A percentile compares a stretch with the other conserved stretches of the same genome.
Conservation (phyloP, 805 yeast species). For the Millerozyma miso region DNA sequence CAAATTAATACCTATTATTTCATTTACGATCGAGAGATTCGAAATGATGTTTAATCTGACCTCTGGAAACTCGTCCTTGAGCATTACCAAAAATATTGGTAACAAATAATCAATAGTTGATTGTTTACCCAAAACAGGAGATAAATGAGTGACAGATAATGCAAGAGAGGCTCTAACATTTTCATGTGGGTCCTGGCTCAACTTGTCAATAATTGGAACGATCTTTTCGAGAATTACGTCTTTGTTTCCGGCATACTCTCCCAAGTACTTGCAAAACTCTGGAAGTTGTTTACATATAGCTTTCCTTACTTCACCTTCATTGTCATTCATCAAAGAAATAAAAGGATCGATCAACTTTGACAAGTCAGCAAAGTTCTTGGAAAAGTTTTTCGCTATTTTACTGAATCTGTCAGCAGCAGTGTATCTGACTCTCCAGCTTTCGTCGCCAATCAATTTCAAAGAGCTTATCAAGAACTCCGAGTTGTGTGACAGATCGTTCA, state of each 20-base stretch:
- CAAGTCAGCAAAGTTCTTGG: slow-evolving; percentile 51
- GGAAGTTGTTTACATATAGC: slow-evolving; percentile 92
- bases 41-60: slow-evolving; percentile 93
- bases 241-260: slow-evolving; percentile 28
- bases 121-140: slow-evolving; percentile 82
- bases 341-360: slow-evolving; percentile 66
- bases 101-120: slow-evolving; percentile 75
- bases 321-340: slow-evolving; percentile 76
- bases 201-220: slow-evolving; percentile 75
- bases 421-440: slow-evolving; percentile 97
- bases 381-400: slow-evolving; percentile 62
- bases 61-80: slow-evolving; percentile 95
- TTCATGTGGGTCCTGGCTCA: slow-evolving; percentile 89
- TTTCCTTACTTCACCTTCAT: slow-evolving; percentile 95
- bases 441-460: slow-evolving; percentile 72
- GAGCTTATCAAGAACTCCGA: slow-evolving; percentile 62
- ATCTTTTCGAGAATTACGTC: slow-evolving; percentile 61
- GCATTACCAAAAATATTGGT: slow-evolving; percentile 88
- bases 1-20: slow-evolving; percentile 87
- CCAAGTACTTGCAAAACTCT: slow-evolving; percentile 55
- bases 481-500: slow-evolving; percentile 54
- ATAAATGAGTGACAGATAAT: slow-evolving; percentile 77
- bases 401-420: slow-evolving; percentile 96
- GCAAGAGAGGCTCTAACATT: slow-evolving; percentile 92
- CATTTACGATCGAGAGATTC: slow-evolving; percentile 85